phyloP scores from a whole-genome alignment of 1,284 basidiomycete genomes.

The Phaffia rhodozyma region DNA sequence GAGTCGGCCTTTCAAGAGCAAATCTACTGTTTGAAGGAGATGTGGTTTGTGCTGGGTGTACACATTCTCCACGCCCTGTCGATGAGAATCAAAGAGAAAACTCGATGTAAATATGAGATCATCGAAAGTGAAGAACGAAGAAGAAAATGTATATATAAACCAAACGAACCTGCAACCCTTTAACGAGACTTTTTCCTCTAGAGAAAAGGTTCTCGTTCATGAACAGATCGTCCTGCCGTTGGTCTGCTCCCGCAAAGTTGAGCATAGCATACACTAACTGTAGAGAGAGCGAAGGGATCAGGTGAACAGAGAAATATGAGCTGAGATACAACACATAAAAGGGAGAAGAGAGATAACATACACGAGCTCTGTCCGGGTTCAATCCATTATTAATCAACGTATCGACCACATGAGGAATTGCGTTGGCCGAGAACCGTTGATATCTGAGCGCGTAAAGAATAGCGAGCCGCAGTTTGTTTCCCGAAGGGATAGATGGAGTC shows the following conservation, averaged over 20 bases:
- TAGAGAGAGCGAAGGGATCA: not conserved
- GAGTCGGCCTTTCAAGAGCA: constrained; percentile 72
- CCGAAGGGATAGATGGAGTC: constrained; percentile 53
- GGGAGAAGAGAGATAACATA: constrained; percentile 32
- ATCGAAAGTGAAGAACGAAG: not conserved
- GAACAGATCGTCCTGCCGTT: constrained; percentile 94
- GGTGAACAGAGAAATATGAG: not conserved
- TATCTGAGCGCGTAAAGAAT: constrained; percentile 91
- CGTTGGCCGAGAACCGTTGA: constrained; percentile 76
- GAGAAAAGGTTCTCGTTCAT: constrained; percentile 91
- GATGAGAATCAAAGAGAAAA: constrained; percentile 14
- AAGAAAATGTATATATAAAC: not conserved
- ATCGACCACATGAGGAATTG: constrained; percentile 72
- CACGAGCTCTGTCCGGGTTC: constrained; percentile 67
- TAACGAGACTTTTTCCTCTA: constrained; percentile 85
- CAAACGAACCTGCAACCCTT: constrained; percentile 69
- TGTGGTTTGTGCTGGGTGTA: constrained; percentile 97
- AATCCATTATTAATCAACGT: constrained; percentile 72
- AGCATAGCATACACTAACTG: constrained; percentile 87
- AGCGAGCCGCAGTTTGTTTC: constrained; percentile 83
- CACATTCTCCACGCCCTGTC: constrained; percentile 92
- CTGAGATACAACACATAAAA: not conserved
- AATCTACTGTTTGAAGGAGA: constrained; percentile 80
- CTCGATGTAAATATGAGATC: not conserved
- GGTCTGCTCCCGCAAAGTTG: constrained; percentile 88